Conservation (phyloP, 495 filamentous ascomycete genomes). For the Talaromyces ruber region DNA sequence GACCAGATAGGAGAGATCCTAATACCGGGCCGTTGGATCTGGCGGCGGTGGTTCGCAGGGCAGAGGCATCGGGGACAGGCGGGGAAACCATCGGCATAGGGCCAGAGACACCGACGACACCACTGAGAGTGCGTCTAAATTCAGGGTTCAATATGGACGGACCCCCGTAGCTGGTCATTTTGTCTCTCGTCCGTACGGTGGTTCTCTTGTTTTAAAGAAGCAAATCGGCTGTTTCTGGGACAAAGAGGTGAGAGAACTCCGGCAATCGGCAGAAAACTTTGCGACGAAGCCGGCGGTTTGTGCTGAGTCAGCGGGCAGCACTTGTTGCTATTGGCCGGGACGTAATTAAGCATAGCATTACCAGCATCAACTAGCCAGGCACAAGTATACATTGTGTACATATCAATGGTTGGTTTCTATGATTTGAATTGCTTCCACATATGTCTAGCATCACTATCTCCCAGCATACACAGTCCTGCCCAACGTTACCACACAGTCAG, state of each 20-base stretch:
- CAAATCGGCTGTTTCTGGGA: neutral
- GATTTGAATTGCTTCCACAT: neutral
- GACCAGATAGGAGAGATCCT: conserved; percentile 24
- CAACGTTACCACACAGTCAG: no score
- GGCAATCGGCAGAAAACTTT: conserved; percentile 38
- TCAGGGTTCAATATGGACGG: conserved; percentile 25
- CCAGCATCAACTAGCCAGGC: neutral
- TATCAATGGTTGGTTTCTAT: neutral
- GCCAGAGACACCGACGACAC: conserved; percentile 3
- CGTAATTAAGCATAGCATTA: neutral
- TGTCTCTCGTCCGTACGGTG: neutral
- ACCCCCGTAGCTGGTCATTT: conserved; percentile 2
- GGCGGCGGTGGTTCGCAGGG: conserved; percentile 33
- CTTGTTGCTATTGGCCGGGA: neutral
- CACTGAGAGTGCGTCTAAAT: conserved; percentile 31
- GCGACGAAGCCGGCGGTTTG: conserved; percentile 2
- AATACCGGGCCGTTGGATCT: conserved; percentile 27
- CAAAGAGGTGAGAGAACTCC: conserved; percentile 10
- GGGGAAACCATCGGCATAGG: conserved; percentile 13
- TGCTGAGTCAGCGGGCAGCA: conserved; percentile 14
- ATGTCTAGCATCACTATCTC: no score
- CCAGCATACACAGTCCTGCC: neutral
- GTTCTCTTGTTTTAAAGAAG: neutral
- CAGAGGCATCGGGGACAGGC: conserved; percentile 21
- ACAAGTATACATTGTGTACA: neutral